Evolutionary conservation across 352 stramenopile species (phyloP).

Genomic region (Vaucheria bursata): DNA sequence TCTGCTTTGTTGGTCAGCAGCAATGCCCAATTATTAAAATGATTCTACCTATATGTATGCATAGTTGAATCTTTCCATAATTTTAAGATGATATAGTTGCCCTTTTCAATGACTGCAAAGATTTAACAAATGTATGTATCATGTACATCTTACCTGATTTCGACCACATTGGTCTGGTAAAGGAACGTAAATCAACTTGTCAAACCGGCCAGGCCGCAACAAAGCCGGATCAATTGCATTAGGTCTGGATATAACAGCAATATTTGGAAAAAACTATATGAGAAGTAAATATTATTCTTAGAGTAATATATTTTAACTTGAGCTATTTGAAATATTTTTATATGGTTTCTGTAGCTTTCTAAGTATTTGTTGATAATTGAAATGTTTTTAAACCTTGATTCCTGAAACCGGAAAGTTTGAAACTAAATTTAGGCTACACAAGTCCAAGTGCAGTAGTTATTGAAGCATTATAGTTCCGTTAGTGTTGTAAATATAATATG

Average conservation of each 20-base stretch:
- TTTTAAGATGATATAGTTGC: neutral
- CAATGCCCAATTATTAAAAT: neutral
- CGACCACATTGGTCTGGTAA: constrained; percentile 81
- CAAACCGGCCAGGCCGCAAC: constrained; percentile 85
- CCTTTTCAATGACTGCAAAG: neutral
- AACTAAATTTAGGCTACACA: too few relatives aligned
- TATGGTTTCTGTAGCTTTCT: too few relatives aligned
- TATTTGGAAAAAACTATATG: too few relatives aligned
- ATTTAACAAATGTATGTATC: constrained; percentile 21
- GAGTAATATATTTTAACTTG: too few relatives aligned
- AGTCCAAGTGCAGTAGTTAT: too few relatives aligned
- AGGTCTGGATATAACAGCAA: constrained; percentile 48
- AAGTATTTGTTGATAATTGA: too few relatives aligned
- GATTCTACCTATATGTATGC: neutral
- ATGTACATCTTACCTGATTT: constrained; percentile 78
- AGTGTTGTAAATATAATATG: too few relatives aligned
- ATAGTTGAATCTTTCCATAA: neutral
- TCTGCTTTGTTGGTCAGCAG: neutral
- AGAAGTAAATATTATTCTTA: too few relatives aligned
- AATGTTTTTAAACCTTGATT: too few relatives aligned
- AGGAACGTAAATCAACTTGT: constrained; percentile 86
- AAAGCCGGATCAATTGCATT: constrained; percentile 91
- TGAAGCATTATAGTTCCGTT: too few relatives aligned
- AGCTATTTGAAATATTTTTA: too few relatives aligned
- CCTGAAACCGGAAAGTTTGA: too few relatives aligned